Evolutionary conservation across 352 stramenopile species (phyloP).

Genomic region (Phytophthora tentaculata): DNA sequence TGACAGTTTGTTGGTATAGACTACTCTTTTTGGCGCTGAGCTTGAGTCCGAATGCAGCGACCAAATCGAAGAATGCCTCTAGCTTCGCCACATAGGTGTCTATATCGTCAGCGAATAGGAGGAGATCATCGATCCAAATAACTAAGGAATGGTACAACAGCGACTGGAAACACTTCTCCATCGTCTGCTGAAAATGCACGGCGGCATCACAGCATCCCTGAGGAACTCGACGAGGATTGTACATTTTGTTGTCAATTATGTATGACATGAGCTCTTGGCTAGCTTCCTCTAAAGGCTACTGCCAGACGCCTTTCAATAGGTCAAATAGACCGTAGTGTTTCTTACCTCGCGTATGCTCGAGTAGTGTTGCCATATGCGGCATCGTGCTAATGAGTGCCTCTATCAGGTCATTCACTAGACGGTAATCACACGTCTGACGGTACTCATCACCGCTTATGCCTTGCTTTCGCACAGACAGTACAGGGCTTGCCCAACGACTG

Average conservation of each 20-base stretch:
- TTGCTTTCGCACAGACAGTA: neutral
- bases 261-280: neutral
- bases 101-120: constrained; percentile 29
- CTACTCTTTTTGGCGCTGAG: constrained; percentile 8
- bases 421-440: neutral
- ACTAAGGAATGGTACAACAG: neutral
- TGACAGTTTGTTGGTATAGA: neutral
- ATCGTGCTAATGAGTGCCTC: neutral
- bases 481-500: neutral
- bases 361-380: neutral
- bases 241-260: neutral
- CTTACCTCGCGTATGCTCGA: neutral
- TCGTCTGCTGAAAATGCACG: neutral
- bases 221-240: constrained; percentile 1
- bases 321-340: neutral
- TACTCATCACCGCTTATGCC: neutral
- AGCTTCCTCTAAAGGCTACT: neutral
- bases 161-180: constrained; percentile 1
- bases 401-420: neutral
- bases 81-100: constrained; percentile 28
- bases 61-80: constrained; percentile 21
- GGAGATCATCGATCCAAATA: constrained; percentile 21
- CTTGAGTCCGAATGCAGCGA: constrained; percentile 20
- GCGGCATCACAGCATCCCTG: neutral
- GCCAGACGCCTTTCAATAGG: neutral